Conservation (phyloP, 495 filamentous ascomycete species). For the Neurospora sp. region DNA sequence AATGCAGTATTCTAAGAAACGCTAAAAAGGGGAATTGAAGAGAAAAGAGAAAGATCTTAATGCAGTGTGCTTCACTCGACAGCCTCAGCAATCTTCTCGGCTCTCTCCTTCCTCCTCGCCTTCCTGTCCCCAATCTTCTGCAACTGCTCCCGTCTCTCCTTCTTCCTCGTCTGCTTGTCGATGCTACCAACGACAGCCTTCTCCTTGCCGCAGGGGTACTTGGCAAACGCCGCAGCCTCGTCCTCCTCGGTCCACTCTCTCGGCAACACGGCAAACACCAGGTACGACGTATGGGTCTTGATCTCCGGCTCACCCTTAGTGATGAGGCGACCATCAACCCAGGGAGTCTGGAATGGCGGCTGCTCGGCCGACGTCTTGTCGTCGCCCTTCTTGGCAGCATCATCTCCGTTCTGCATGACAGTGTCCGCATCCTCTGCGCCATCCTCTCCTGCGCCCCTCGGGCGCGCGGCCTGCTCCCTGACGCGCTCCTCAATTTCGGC, state of each 20-base stretch:
- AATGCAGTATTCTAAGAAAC: not conserved
- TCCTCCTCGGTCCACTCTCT: slow-evolving; percentile 74
- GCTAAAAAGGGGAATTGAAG: not conserved
- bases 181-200: slow-evolving; percentile 39
- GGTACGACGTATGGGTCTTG: slow-evolving; percentile 90
- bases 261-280: slow-evolving; percentile 87
- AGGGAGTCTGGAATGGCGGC: slow-evolving; percentile 13
- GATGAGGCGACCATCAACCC: slow-evolving; percentile 59
- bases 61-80: not conserved
- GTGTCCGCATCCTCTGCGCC: slow-evolving; percentile 16
- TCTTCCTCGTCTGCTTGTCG: slow-evolving; percentile 40
- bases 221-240: slow-evolving; percentile 55
- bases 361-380: not conserved
- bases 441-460: slow-evolving; percentile 9
- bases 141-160: slow-evolving; percentile 35
- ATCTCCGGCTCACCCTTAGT: slow-evolving; percentile 78
- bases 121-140: slow-evolving; percentile 16
- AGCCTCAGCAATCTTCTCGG: slow-evolving; percentile 13
- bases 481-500: slow-evolving; percentile 60
- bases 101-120: slow-evolving; percentile 19
- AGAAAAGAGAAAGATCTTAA: not conserved
- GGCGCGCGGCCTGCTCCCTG: slow-evolving; percentile 40
- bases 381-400: slow-evolving; percentile 18
- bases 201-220: slow-evolving; percentile 46
- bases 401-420: slow-evolving; percentile 12